Conservation (phyloP, 352 stramenopile species). For the Globisporangium carolinianum region DNA sequence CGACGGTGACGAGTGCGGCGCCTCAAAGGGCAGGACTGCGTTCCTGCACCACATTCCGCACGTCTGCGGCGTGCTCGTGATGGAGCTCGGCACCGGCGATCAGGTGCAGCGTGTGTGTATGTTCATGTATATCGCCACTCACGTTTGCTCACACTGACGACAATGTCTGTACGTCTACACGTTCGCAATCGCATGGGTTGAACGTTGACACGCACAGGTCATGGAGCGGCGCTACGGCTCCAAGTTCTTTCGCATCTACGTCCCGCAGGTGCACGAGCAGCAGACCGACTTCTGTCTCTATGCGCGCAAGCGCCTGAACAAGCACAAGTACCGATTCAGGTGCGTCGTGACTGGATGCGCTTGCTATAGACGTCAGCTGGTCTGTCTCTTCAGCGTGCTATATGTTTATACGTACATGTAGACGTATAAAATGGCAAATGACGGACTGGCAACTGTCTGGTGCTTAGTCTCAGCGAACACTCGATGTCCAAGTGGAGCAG, state of each 20-base stretch:
- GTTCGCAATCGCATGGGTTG: background rate
- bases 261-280: conserved; percentile 62
- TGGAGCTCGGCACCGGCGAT: conserved; percentile 45
- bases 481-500: conserved; percentile 60
- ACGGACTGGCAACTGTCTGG: too few species aligned
- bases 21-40: conserved; percentile 29
- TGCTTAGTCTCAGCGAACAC: conserved; percentile 19
- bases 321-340: conserved; percentile 80
- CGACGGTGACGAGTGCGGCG: conserved; percentile 22
- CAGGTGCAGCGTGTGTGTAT: conserved; percentile 16
- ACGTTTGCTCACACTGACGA: background rate
- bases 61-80: conserved; percentile 51
- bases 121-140: too few species aligned
- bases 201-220: conserved; percentile 3
- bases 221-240: conserved; percentile 51
- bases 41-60: conserved; percentile 64
- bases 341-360: conserved; percentile 2
- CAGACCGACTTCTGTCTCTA: conserved; percentile 76
- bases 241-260: conserved; percentile 71
- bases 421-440: too few species aligned
- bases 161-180: background rate
- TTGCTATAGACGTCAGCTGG: too few species aligned
- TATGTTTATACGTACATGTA: background rate
- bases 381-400: background rate
- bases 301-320: conserved; percentile 59